phyloP scores from a whole-genome alignment of 306 rosid genomes.

The Abrus precatorius region DNA sequence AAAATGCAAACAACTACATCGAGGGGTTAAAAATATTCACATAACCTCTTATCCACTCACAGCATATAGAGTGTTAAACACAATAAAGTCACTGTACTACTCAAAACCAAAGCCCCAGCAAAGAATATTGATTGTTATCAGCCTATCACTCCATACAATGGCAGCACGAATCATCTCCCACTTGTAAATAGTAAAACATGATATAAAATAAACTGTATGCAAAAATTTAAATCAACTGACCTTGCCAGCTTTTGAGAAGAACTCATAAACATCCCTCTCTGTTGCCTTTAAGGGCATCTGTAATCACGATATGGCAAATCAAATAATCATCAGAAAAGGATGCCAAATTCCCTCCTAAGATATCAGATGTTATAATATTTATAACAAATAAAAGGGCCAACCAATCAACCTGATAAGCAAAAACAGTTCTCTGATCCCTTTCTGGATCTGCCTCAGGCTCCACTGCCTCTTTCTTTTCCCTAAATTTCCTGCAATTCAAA shows the following conservation, averaged over 20 bases:
- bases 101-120: slow-evolving; percentile 42
- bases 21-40: slow-evolving; percentile 43
- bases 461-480: slow-evolving; percentile 84
- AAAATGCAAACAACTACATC: slow-evolving; percentile 47
- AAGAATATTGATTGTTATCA: slow-evolving; percentile 42
- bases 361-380: not conserved
- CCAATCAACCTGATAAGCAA: slow-evolving; percentile 89
- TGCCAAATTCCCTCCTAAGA: slow-evolving; percentile 6
- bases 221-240: slow-evolving; percentile 50
- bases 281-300: slow-evolving; percentile 99
- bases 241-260: slow-evolving; percentile 99
- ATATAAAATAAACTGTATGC: not conserved
- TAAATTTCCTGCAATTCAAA: slow-evolving; percentile 73
- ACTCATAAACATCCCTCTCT: slow-evolving; percentile 91
- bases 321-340: slow-evolving; percentile 45
- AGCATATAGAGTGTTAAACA: slow-evolving; percentile 59
- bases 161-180: slow-evolving; percentile 32
- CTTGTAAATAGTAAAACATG: slow-evolving; percentile 26
- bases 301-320: slow-evolving; percentile 43
- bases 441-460: slow-evolving; percentile 99
- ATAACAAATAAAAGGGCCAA: not conserved
- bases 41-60: slow-evolving; percentile 56
- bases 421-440: slow-evolving; percentile 98
- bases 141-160: slow-evolving; percentile 21
- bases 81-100: slow-evolving; percentile 57